Conservation (phyloP, 257 asterid species). For the Primulina huaijiensis region DNA sequence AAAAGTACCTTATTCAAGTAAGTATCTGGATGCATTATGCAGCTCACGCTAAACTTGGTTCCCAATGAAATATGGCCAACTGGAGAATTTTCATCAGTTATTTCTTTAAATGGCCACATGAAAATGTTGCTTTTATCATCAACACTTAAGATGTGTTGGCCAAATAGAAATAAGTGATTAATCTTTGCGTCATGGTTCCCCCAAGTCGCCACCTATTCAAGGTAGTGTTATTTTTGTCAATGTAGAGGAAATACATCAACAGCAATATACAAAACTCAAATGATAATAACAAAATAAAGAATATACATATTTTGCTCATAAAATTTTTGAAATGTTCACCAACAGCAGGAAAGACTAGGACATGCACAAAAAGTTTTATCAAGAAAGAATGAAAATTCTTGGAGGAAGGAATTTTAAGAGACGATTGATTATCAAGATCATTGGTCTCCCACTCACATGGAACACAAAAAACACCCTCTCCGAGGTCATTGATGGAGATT, state of each 20-base stretch:
- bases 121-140: slow-evolving; percentile 73
- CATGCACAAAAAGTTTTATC: neutral
- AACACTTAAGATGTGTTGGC: slow-evolving; percentile 66
- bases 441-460: no score
- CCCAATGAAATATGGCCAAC: slow-evolving; percentile 64
- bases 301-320: neutral
- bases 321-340: neutral
- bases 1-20: slow-evolving; percentile 77
- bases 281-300: neutral
- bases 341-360: neutral
- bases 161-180: slow-evolving; percentile 66
- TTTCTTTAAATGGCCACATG: slow-evolving; percentile 85
- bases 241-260: slow-evolving; percentile 9
- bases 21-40: slow-evolving; percentile 96
- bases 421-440: no score
- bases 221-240: slow-evolving; percentile 17
- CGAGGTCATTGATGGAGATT: no score
- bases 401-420: no score
- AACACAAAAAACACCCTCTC: no score
- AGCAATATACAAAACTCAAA: slow-evolving; percentile 1
- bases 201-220: slow-evolving; percentile 82
- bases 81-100: slow-evolving; percentile 51
- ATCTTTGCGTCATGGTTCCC: slow-evolving; percentile 74
- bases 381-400: no score
- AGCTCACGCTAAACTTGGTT: slow-evolving; percentile 68